Conservation (phyloP, 768 basidiomycete genomes). For the Naganishia antarctica region DNA sequence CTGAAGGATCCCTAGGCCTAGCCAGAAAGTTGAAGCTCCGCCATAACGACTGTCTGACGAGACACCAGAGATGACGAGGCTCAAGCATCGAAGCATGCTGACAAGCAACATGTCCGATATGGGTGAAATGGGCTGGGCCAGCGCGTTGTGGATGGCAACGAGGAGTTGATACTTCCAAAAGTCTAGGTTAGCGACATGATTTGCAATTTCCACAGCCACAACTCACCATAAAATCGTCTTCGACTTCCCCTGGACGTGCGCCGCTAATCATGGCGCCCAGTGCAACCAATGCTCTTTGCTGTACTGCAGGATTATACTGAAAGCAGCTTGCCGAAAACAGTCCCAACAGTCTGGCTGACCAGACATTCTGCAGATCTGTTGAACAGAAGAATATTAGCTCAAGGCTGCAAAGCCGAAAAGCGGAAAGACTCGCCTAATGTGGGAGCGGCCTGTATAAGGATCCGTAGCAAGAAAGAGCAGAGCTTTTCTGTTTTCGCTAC, state of each 20-base stretch:
- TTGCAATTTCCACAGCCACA: too few species aligned
- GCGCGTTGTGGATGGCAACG: slow-evolving; percentile 22
- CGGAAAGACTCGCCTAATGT: neutral
- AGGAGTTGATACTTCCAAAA: slow-evolving; percentile 21
- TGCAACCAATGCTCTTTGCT: slow-evolving; percentile 24
- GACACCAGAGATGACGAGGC: slow-evolving; percentile 17
- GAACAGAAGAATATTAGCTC: neutral
- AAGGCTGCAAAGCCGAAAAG: neutral
- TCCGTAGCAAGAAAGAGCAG: neutral
- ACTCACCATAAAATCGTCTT: slow-evolving; percentile 24
- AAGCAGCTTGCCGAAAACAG: slow-evolving; percentile 22
- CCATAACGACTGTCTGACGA: slow-evolving; percentile 23
- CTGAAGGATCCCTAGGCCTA: slow-evolving; percentile 20
- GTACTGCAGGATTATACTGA: slow-evolving; percentile 26
- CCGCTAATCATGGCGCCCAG: slow-evolving; percentile 11
- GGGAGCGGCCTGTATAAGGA: slow-evolving; percentile 14
- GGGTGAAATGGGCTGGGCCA: slow-evolving; percentile 3
- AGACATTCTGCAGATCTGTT: slow-evolving; percentile 20
- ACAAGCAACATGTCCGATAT: slow-evolving; percentile 15
- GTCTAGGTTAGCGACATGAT: neutral
- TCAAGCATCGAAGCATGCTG: slow-evolving; percentile 22
- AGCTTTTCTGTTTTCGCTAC: slow-evolving; percentile 5
- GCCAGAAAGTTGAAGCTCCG: slow-evolving; percentile 13
- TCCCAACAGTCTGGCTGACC: slow-evolving; percentile 18
- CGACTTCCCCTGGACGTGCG: slow-evolving; percentile 18